These are phyloP conservation scores for Moesziomyces antarcticus DNA, from an alignment of 1,284 basidiomycete genomes.

Conservation along the genomic window DNA sequence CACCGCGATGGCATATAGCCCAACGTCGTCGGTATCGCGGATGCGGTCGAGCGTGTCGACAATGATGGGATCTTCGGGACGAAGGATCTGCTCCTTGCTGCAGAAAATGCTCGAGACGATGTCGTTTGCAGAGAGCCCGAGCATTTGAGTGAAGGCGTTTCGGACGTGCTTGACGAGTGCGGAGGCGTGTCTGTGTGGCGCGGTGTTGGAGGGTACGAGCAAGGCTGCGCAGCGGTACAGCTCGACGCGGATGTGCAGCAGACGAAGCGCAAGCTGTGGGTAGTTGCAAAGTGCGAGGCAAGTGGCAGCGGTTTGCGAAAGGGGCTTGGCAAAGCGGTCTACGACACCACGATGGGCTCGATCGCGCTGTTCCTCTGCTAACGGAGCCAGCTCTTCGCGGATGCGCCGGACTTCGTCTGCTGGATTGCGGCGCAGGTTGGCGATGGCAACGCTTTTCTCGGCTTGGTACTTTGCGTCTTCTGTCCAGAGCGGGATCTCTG, in stretches of 20 bases:
- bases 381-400: not conserved
- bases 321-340: not conserved
- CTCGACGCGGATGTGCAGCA: slow-evolving; percentile 9
- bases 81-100: slow-evolving; percentile 1
- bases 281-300: slow-evolving; percentile 7
- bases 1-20: not conserved
- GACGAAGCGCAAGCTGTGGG: not conserved
- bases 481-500: slow-evolving; percentile 10
- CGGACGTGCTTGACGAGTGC: slow-evolving; percentile 3
- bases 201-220: not conserved
- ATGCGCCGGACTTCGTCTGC: not conserved
- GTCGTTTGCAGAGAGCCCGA: not conserved
- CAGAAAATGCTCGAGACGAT: not conserved
- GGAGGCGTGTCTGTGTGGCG: not conserved
- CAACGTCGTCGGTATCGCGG: slow-evolving; percentile 2
- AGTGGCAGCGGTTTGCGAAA: not conserved
- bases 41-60: not conserved
- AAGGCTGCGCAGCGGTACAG: slow-evolving; percentile 4
- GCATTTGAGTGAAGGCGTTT: not conserved
- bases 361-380: not conserved
- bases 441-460: not conserved
- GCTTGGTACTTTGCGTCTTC: not conserved
- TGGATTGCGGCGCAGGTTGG: not conserved
- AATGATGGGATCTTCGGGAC: not conserved
- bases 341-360: not conserved